Conservation (phyloP, 139 green algal species). For the Zygnema circumcarinatum region DNA sequence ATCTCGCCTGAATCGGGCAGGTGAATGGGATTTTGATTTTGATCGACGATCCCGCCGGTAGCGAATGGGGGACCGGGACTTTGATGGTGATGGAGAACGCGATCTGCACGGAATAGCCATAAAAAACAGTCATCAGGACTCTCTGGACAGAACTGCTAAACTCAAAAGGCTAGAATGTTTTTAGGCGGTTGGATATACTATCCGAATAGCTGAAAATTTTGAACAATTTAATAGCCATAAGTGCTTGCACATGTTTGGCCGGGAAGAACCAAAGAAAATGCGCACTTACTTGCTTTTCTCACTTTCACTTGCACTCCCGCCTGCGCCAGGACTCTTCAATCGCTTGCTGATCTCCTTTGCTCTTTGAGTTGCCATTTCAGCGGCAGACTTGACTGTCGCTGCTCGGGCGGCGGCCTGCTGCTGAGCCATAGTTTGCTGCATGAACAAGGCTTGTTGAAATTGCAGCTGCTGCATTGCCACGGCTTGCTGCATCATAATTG, state of each 20-base stretch:
- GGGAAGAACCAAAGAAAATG: no score
- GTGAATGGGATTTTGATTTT: slow-evolving; percentile 14
- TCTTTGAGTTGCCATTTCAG: slow-evolving; percentile 65
- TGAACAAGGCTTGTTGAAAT: slow-evolving; percentile 68
- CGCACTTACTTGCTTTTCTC: slow-evolving; percentile 33
- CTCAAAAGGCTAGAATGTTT: no score
- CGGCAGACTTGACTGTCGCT: slow-evolving; percentile 60
- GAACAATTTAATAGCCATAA: no score
- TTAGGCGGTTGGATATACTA: no score
- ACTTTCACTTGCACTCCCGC: slow-evolving; percentile 12
- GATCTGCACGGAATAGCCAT: slow-evolving; percentile 27
- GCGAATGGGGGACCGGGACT: slow-evolving; percentile 26
- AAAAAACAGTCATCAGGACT: neutral
- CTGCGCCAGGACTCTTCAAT: slow-evolving; percentile 33
- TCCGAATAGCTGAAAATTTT: no score
- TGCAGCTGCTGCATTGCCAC: slow-evolving; percentile 72
- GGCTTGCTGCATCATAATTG: slow-evolving; percentile 47
- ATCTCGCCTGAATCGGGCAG: slow-evolving; percentile 3
- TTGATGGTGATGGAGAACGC: slow-evolving; percentile 41
- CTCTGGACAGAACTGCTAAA: no score
- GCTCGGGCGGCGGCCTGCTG: slow-evolving; percentile 63
- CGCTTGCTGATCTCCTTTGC: slow-evolving; percentile 65
- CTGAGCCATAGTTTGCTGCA: slow-evolving; percentile 65
- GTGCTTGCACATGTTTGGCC: no score
- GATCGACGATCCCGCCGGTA: neutral